Conservation (phyloP, 2,329 filamentous ascomycete species). For the Fusarium palustre region DNA sequence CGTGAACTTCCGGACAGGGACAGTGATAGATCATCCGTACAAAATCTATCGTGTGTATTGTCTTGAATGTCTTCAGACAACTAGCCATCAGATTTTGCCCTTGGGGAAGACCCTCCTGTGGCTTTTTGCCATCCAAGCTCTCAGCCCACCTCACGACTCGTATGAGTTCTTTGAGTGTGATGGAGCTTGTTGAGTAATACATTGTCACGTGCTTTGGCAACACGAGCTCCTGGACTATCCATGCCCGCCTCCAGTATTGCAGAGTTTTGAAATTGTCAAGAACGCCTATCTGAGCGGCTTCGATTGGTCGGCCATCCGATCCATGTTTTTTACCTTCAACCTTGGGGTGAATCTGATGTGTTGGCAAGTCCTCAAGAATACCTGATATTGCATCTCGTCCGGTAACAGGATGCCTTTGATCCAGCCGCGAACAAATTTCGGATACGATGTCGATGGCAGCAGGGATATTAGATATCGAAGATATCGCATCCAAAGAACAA, state of each 20-base stretch:
- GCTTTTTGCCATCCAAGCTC: not conserved
- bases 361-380: not conserved
- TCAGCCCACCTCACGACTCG: not conserved
- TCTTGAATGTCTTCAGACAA: not conserved
- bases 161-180: not conserved
- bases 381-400: not conserved
- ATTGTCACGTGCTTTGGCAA: not conserved
- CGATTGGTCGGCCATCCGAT: too few relatives aligned
- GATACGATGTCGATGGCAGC: not conserved
- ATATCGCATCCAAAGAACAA: not conserved
- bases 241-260: not conserved
- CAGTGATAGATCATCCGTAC: not conserved
- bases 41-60: not conserved
- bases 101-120: not conserved
- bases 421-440: not conserved
- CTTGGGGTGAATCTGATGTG: not conserved
- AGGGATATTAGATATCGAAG: not conserved
- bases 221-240: not conserved
- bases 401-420: not conserved
- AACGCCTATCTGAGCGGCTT: too few relatives aligned
- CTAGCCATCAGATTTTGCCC: not conserved
- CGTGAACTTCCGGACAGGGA: not conserved
- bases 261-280: not conserved
- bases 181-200: not conserved
- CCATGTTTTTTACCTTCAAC: too few relatives aligned